Conservation (phyloP, 176 grass and related monocot genomes). For the Hsuehochloa calcarea region DNA sequence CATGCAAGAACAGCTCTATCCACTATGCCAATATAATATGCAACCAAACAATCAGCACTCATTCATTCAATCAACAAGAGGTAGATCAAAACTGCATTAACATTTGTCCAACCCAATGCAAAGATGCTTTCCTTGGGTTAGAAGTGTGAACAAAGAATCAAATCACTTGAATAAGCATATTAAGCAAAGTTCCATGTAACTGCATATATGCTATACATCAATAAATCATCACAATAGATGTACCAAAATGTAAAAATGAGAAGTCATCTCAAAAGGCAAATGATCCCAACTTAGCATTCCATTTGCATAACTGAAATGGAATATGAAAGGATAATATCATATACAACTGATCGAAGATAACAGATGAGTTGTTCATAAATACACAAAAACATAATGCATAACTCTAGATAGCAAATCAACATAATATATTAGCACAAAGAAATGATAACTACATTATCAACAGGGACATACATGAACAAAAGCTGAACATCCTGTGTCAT, state of each 20-base stretch:
- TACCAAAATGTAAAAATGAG: too few relatives aligned
- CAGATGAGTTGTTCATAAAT: neutral
- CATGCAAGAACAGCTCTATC: too few relatives aligned
- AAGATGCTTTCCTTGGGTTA: slow-evolving; percentile 13
- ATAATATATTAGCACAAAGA: neutral
- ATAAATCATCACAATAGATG: too few relatives aligned
- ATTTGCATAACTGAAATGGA: slow-evolving; percentile 9
- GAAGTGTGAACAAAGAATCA: slow-evolving; percentile 33
- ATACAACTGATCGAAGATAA: neutral
- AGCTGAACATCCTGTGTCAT: slow-evolving; percentile 76
- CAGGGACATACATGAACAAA: slow-evolving; percentile 75
- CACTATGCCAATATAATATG: too few relatives aligned
- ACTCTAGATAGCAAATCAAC: neutral
- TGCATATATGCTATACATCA: too few relatives aligned
- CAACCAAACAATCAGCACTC: too few relatives aligned
- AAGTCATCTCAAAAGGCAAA: too few relatives aligned
- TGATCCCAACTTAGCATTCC: slow-evolving; percentile 6
- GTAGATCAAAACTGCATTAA: too few relatives aligned
- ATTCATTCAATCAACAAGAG: neutral
- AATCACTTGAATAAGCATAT: neutral
- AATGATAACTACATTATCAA: neutral
- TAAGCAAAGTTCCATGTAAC: slow-evolving; percentile 21
- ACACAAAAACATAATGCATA: neutral
- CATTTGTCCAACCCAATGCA: slow-evolving; percentile 3
- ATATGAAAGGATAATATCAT: neutral